Evolutionary conservation across 441 rosid genomes (phyloP), one percentile per base, ranked within the genome.

Genomic region (Jatropha podagrica): DNA sequence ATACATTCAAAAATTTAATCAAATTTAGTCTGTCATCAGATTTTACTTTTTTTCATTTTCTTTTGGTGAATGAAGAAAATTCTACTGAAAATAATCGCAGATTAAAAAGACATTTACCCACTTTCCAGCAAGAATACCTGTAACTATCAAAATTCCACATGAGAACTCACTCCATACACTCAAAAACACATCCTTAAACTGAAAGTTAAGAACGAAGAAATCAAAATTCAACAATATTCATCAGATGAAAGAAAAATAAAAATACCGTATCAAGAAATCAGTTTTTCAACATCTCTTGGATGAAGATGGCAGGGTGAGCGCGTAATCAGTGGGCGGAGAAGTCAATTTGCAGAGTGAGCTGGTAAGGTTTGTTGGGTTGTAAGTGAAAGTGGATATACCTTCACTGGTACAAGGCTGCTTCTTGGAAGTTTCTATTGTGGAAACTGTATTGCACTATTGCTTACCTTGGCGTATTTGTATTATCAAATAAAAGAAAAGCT

Each of bases 351-450:
- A 18, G 2, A 61, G 65, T 61, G 41, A 14, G 65, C 4, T 12
- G 65, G 65, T 12, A 37, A 15, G 13, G 65, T 61, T 61, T 61
- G 65, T 61, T 61, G 65, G 65, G 42, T 14, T 2, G 65, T 2
- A 60, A 60, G 65, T 60, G 15, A 58, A 59, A 61, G 65, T 61
- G n/a, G 42, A 61, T 32, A 32, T 61, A 61, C 65, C 9, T 61
- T 61, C 26, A 58, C 14, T 20, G 13, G 12, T 58, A 7, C 27
- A n/a, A 58, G 61, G 42, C 65, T 32, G n/a, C n/a, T 61, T 61
- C 65, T 61, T 61, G 42, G 65, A 61, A 32, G 41, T 61, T 61
- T 61, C 65, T 61, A n/a, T 32, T 14, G 65, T 14, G 65, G 65
- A 61, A 61, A 14, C 1, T 42, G 7, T 14, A 12, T 61, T 20